Evolutionary conservation across 495 filamentous ascomycete species (phyloP).

Genomic region (Neurospora pannonica): DNA sequence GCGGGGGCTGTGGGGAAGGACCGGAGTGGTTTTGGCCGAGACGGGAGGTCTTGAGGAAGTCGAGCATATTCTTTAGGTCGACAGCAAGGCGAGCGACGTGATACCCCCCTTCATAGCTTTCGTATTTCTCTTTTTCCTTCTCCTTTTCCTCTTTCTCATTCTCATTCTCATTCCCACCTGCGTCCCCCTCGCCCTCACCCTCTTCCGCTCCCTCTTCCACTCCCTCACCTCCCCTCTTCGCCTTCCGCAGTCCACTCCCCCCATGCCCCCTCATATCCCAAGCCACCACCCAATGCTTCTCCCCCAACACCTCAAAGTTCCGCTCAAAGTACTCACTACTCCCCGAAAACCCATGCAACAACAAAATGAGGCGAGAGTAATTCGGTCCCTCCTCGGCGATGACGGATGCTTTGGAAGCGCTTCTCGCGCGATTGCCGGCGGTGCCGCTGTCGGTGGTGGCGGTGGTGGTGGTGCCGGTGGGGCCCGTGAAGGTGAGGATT

Average conservation of each 20-base stretch:
- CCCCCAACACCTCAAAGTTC: slow-evolving; percentile 22
- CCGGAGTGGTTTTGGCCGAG: slow-evolving; percentile 2
- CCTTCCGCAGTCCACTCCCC: slow-evolving; percentile 9
- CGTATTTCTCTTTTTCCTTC: neutral
- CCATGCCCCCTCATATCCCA: slow-evolving; percentile 40
- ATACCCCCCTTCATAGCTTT: slow-evolving; percentile 24
- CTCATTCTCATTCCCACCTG: neutral
- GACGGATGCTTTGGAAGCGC: neutral
- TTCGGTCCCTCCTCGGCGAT: neutral
- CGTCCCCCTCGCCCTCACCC: no score
- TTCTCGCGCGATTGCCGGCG: neutral
- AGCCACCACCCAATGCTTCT: slow-evolving; percentile 26
- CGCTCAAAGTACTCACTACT: slow-evolving; percentile 32
- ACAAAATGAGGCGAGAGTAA: slow-evolving; percentile 17
- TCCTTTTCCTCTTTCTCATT: neutral
- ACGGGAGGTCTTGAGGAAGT: slow-evolving; percentile 18
- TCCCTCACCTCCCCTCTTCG: neutral
- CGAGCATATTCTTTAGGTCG: slow-evolving; percentile 19
- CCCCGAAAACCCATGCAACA: slow-evolving; percentile 39
- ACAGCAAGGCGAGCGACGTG: slow-evolving; percentile 36
- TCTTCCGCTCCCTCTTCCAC: neutral
- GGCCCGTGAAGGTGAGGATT: neutral
- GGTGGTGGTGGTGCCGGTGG: neutral
- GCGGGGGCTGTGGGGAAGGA: neutral
- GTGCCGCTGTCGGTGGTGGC: neutral